Evolutionary conservation across 2,329 filamentous ascomycete genomes (phyloP).

Genomic region (Aspergillus sp.): DNA sequence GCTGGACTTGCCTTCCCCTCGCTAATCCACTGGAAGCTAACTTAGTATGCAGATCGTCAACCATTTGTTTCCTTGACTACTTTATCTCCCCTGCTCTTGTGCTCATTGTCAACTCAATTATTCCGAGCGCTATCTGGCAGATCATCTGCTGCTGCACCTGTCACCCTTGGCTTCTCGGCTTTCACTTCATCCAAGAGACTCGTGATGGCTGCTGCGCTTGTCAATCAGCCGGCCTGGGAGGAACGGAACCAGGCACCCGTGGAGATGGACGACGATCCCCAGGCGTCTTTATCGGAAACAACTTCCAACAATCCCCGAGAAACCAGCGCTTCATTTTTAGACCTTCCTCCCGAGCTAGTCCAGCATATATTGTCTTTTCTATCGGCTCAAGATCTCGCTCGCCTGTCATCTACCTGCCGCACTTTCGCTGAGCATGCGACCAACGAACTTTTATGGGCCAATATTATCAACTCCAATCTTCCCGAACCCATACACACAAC

Average conservation of each 20-base stretch:
- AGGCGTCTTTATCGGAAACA: constrained; percentile 2
- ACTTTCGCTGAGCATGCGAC: constrained; percentile 60
- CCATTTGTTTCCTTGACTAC: background rate
- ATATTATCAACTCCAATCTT: constrained; percentile 68
- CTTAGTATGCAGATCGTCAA: constrained; percentile 5
- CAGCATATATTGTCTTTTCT: constrained; percentile 70
- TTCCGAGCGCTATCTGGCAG: background rate
- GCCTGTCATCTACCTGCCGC: constrained; percentile 63
- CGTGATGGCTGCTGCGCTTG: constrained; percentile 15
- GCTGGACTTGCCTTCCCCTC: constrained; percentile 6
- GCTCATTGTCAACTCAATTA: background rate
- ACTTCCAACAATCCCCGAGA: constrained; percentile 1
- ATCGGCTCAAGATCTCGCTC: constrained; percentile 63
- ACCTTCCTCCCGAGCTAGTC: constrained; percentile 74
- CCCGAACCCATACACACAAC: constrained; percentile 59
- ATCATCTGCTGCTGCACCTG: background rate
- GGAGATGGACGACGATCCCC: constrained; percentile 1
- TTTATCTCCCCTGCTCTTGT: background rate
- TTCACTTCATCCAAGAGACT: background rate
- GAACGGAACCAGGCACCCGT: constrained; percentile 8
- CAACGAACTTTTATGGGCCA: constrained; percentile 72
- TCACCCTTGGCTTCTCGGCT: background rate
- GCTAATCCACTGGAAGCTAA: background rate
- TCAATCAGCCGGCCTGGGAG: constrained; percentile 13
- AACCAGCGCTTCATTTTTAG: constrained; percentile 26